These are phyloP conservation scores for Sporobolomyces phaffii DNA, from an alignment of 768 basidiomycete genomes.

Conservation along the genomic window DNA sequence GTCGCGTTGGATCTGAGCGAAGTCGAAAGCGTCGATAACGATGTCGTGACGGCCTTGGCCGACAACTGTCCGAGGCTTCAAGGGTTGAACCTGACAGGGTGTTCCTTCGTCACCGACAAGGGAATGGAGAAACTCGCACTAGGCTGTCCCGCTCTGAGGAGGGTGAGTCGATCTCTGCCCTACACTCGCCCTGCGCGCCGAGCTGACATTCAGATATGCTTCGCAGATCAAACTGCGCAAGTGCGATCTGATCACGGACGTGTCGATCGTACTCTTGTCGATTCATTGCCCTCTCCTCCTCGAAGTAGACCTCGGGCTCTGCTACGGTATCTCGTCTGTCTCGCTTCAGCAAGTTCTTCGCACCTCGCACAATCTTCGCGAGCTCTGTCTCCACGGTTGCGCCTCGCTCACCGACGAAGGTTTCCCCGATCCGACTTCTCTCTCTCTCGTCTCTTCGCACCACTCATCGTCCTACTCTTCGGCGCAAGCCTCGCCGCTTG, in stretches of 20 bases:
- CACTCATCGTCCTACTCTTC: background rate
- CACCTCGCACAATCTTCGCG: constrained; percentile 73
- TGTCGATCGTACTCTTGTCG: constrained; percentile 67
- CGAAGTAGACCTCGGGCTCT: constrained; percentile 87
- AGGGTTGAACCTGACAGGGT: constrained; percentile 83
- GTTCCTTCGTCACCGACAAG: constrained; percentile 68
- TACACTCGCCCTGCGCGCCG: background rate
- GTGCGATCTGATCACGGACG: constrained; percentile 68
- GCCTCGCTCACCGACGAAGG: constrained; percentile 70
- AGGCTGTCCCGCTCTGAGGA: constrained; percentile 68
- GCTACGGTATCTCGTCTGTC: constrained; percentile 67
- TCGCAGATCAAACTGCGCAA: constrained; percentile 79
- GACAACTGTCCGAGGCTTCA: constrained; percentile 71
- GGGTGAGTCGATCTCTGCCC: constrained; percentile 47
- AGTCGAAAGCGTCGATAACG: constrained; percentile 74
- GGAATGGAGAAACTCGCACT: constrained; percentile 70
- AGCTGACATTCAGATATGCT: too few species aligned
- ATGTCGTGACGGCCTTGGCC: constrained; percentile 68
- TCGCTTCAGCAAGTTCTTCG: constrained; percentile 79
- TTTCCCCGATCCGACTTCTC: constrained; percentile 59
- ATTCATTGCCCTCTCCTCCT: constrained; percentile 75
- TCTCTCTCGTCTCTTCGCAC: background rate
- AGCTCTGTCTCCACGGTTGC: constrained; percentile 79
- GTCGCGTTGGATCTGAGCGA: constrained; percentile 87
- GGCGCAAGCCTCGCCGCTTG: constrained; percentile 42